Base-by-base conservation (phyloP, 768 basidiomycete species). In the Multifurca ochricompacta region DNA sequence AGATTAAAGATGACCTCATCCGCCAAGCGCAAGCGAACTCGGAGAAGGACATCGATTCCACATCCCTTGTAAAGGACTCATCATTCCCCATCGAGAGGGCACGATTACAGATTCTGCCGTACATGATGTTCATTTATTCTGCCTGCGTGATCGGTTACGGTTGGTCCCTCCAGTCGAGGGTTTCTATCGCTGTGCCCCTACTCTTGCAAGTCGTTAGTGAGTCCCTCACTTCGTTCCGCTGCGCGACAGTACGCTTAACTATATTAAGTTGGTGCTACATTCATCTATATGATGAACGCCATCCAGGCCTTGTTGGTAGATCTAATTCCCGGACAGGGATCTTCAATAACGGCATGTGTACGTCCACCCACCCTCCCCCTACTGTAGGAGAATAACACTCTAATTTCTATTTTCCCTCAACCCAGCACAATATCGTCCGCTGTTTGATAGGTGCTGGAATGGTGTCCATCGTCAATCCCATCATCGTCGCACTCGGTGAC, bases 391-490 rank as follows among this genome's bases (percentile, higher is more conserved):
- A 36, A 41, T 43, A 48, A 31, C 25, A 28, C 30, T 10, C 14
- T 39, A 28, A 42, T 8, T 31, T 40, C 5, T 40, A 14, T 35
- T 21, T 42, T 2, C 30, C 10, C 6, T 19, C 31, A 18, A 41
- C 61, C n/a, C n/a, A 89, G 87, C 87, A 83, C 64, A 88, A 87
- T 59, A 67, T 87, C 18, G 74, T 85, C 11, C 80, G 85, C 30
- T 86, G 85, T 63, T 70, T 73, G 2, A 58, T 85, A 36, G 80
- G 80, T 46, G 86, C 85, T 2, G 72, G 68, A 0, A 62, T 77
- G 32, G 81, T 87, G 6, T 80, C 86, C 3, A 72, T 83, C n/a
- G 78, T 87, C 39, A 76, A 86, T 51, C 65, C 80, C 10, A 76
- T 87, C 23, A 68, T 86, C 32, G 71, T 73, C n/a, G 76, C 72